These are phyloP conservation scores for Zoysia japonica DNA, from an alignment of 176 grass and related monocot species.

Conservation along the genomic window DNA sequence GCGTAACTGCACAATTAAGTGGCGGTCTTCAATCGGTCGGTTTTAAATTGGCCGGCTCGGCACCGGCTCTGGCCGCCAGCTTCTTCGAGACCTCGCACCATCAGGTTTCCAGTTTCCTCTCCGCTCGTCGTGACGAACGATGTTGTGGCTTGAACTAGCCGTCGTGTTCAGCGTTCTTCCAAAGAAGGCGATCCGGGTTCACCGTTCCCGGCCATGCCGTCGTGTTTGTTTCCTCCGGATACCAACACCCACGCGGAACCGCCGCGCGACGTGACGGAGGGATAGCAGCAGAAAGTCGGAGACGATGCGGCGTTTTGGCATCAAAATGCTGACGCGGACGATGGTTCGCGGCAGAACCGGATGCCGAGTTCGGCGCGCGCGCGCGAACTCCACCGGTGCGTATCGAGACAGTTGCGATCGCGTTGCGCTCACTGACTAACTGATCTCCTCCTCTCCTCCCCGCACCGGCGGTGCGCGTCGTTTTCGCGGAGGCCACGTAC, in stretches of 20 bases:
- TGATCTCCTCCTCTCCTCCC: too few species aligned
- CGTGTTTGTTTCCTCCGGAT: not conserved
- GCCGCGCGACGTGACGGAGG: not conserved
- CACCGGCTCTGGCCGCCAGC: not conserved
- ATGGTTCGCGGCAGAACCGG: not conserved
- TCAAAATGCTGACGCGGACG: not conserved
- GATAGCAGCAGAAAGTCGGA: not conserved
- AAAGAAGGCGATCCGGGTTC: not conserved
- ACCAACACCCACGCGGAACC: not conserved
- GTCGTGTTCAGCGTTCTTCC: not conserved
- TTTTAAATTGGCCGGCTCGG: not conserved
- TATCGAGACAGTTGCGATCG: not conserved
- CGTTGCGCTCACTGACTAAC: not conserved
- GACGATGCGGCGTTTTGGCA: not conserved
- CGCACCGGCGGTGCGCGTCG: not conserved
- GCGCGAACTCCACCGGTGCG: not conserved
- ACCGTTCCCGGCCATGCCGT: not conserved
- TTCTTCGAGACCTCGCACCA: not conserved
- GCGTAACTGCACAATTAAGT: slow-evolving; percentile 34
- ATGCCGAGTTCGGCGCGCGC: not conserved
- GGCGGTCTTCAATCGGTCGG: not conserved
- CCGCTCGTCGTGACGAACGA: not conserved
- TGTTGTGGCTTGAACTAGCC: not conserved
- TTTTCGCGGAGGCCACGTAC: not conserved
- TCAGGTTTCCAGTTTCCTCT: not conserved